Percentiles rank a stretch among this genome's conserved stretches.
Evolutionary conservation across 805 yeast species (phyloP).

Genomic region (Metschnikowia corniflorae): DNA sequence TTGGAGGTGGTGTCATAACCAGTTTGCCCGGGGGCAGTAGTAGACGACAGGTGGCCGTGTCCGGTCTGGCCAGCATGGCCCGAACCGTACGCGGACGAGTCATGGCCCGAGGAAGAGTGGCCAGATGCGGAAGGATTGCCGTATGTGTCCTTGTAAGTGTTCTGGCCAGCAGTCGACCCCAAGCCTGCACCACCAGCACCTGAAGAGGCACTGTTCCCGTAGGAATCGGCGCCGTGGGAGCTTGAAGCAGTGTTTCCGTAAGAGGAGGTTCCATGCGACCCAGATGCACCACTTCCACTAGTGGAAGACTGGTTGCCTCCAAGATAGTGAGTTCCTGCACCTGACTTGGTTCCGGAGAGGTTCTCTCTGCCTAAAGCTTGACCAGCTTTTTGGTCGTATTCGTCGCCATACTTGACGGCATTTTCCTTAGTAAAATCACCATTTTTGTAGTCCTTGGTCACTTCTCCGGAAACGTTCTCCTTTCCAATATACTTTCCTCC

Average conservation of each 20-base stretch:
- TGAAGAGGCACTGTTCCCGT: no score
- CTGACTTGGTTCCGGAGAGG: conserved; percentile 22
- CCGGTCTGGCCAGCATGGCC: conserved; percentile 12
- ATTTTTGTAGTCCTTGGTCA: conserved; percentile 26
- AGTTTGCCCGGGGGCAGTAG: no score
- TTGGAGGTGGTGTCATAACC: conserved; percentile 14
- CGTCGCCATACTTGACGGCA: conserved; percentile 27
- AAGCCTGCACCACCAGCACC: background rate
- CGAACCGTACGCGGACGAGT: conserved; percentile 5
- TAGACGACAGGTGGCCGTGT: conserved; percentile 5
- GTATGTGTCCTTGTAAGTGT: conserved; percentile 15
- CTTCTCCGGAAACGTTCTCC: conserved; percentile 27
- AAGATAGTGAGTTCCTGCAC: conserved; percentile 27
- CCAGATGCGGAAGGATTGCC: conserved; percentile 9
- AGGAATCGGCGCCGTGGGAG: conserved; percentile 10
- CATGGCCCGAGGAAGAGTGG: no score
- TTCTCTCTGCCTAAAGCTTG: conserved; percentile 13
- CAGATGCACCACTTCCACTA: background rate
- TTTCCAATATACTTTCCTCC: conserved; percentile 30
- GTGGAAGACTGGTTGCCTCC: conserved; percentile 10
- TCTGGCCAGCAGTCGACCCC: conserved; percentile 9
- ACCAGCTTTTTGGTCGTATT: conserved; percentile 26
- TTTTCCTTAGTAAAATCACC: conserved; percentile 28
- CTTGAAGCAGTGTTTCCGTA: conserved; percentile 2
- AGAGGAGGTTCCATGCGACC: conserved; percentile 3